Percentiles rank a stretch among this genome's conserved stretches.
Evolutionary conservation across 176 grass and related monocot species (phyloP).

Genomic region (Paspalum vaginatum): DNA sequence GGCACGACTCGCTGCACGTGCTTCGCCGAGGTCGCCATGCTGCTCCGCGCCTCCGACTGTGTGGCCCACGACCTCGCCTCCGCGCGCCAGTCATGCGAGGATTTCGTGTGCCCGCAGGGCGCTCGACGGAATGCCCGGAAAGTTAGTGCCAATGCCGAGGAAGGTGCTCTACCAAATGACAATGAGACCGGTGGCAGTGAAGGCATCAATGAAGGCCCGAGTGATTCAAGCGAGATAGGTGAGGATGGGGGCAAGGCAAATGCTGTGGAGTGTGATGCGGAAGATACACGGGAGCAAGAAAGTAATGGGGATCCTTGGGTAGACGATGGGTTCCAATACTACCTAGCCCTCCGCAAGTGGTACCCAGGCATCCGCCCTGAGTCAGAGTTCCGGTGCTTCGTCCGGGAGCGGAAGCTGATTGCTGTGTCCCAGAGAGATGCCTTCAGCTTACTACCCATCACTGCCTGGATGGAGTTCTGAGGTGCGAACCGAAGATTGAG

Average conservation of each 20-base stretch:
- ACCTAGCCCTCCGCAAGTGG: constrained; percentile 83
- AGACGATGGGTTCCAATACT: constrained; percentile 64
- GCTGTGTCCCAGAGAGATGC: constrained; percentile 79
- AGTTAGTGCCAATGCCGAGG: not conserved
- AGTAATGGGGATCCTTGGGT: constrained; percentile 26
- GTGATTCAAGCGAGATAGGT: not conserved
- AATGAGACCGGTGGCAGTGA: not conserved
- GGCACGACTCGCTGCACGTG: constrained; percentile 59
- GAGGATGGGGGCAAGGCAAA: not conserved
- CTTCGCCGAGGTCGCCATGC: constrained; percentile 76
- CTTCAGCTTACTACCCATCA: constrained; percentile 83
- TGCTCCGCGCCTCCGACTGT: constrained; percentile 81
- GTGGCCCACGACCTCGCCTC: constrained; percentile 66
- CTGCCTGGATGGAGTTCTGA: constrained; percentile 56
- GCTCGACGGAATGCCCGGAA: constrained; percentile 29
- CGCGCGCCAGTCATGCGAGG: constrained; percentile 39
- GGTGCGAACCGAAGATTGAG: constrained; percentile 44
- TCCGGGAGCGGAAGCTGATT: constrained; percentile 44
- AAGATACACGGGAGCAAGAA: constrained; percentile 17
- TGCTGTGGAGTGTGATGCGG: not conserved
- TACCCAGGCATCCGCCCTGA: constrained; percentile 69
- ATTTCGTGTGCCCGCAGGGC: constrained; percentile 19
- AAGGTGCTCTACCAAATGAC: constrained; percentile 27
- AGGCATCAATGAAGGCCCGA: not conserved
- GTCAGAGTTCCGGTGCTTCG: constrained; percentile 94